Evolutionary conservation across 805 yeast species (phyloP), one percentile per base, ranked within the genome.

Genomic region (Wickerhamiella brachini): DNA sequence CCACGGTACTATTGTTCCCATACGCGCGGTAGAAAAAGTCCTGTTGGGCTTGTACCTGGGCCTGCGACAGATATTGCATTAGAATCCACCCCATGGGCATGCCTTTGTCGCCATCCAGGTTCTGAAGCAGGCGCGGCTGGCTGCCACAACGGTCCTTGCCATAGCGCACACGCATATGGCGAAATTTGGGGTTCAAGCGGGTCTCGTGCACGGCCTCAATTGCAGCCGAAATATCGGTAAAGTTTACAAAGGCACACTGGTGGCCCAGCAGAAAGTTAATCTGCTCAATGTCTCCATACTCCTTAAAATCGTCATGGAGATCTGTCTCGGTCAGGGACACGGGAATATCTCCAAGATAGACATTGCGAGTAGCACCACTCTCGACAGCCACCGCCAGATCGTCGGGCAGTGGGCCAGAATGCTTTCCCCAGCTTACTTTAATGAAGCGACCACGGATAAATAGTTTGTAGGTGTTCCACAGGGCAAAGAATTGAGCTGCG

Each of bases 371-470:
- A 0, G 97, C 97, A 42, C 97, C 97, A 56, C 85, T 83, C 21
- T 93, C 81, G 23, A 89, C 95, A 0, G 97, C 97, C 52, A 85
- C 70, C 7, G 89, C 83, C 52, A 90, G 75, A 2, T 95, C 88
- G 58, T 85, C 84, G 10, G 94, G 81, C 56, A 90, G 73, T 1
- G 95, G 88, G 10, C 97, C 97, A 5, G 95, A 81, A 64, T 90
- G 96, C 67, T 87, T 89, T 46, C 97, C 98, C 97, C 98, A 90
- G 20, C 97, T 96, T 51, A 90, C 88, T 65, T 85, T 86, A 57
- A 90, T 83, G 61, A 89, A 77, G 61, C 94, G 76, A 64, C 82
- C 83, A 63, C 85, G 95, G 54, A 90, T 83, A 18, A 88, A 78
- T 54, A 90, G 72, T 0, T 96, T 96, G 62, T 88, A 94, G 56